Base-by-base conservation (phyloP, 805 yeast genomes). In the Pichia cephalocereana region DNA sequence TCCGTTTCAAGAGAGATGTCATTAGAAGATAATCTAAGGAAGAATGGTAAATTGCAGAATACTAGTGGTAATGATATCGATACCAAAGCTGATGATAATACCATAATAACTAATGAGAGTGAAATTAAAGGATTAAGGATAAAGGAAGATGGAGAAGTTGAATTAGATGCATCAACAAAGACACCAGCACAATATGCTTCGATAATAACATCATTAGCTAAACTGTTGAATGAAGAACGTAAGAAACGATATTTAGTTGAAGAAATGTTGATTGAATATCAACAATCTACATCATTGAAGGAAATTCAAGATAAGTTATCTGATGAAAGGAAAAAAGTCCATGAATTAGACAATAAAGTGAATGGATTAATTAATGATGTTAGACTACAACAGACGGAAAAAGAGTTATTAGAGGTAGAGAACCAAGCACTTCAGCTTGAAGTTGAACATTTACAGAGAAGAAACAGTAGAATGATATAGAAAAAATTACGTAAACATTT, bases 1-100 rank as follows among this genome's bases (percentile, higher is more conserved):
- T 80, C 90, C 0, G 82, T 85, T 42, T 75, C 77, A 46, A 68
- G 93, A 39, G 95, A 86, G 60, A 68, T 83, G n/a, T 61, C 69
- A 18, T 59, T 85, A 41, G 89, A 82, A 56, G 54, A 43, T 37
- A 42, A 41, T 9, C 32, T 55, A n/a, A 32, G 46, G 12, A 52
- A 43, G 30, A 40, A 38, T 15, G 26, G 19, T 5, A 34, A 14
- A 23, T 5, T 23, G 7, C 7, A 23, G 26, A 23, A 23, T 23
- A 23, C 26, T 23, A 23, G 26, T 23, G 26, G 5, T 23, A 5
- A 5, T 23, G 26, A 23, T 6, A 23, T 23, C 19, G n/a, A 23
- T 19, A 43, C n/a, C 14, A 15, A 28, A 15, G 46, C 19, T n/a
- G 12, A 12, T 8, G 38, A 12, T 15, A 42, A 46, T 15, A 30